phyloP scores from a whole-genome alignment of 805 yeast genomes.

The Candida golubevii region DNA sequence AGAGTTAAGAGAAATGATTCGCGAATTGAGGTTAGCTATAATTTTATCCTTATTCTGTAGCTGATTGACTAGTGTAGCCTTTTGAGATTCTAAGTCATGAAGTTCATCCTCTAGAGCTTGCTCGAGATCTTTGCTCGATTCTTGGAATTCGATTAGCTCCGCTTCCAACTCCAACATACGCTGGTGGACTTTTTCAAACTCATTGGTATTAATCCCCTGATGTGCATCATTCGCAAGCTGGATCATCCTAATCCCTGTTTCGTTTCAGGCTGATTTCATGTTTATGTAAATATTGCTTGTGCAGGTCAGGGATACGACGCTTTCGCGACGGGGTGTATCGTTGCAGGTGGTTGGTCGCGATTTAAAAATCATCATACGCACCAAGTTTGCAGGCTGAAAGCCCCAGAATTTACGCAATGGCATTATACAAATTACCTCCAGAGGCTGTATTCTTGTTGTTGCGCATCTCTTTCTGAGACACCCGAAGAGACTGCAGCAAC shows the following conservation, averaged over 20 bases:
- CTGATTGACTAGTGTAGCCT: conserved; percentile 16
- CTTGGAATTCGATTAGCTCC: conserved; percentile 40
- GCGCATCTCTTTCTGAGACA: conserved; percentile 25
- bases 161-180: conserved; percentile 34
- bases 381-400: too few relatives aligned
- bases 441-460: conserved; percentile 33
- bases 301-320: conserved; percentile 2
- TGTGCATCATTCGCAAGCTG: not conserved
- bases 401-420: too few relatives aligned
- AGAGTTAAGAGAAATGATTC: conserved; percentile 12
- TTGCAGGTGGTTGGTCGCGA: too few relatives aligned
- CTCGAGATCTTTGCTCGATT: conserved; percentile 41
- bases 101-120: conserved; percentile 43
- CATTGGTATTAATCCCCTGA: conserved; percentile 1
- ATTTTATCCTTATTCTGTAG: conserved; percentile 19
- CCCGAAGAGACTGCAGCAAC: conserved; percentile 34
- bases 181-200: conserved; percentile 11
- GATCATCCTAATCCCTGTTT: not conserved
- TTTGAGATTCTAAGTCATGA: conserved; percentile 27
- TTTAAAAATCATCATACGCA: too few relatives aligned
- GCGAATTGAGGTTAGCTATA: conserved; percentile 16
- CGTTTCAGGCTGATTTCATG: conserved; percentile 6
- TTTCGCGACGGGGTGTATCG: too few relatives aligned
- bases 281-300: conserved; percentile 3
- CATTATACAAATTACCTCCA: conserved; percentile 23